Base-by-base conservation (phyloP, 352 stramenopile species). In the Globisporangium okanoganense region DNA sequence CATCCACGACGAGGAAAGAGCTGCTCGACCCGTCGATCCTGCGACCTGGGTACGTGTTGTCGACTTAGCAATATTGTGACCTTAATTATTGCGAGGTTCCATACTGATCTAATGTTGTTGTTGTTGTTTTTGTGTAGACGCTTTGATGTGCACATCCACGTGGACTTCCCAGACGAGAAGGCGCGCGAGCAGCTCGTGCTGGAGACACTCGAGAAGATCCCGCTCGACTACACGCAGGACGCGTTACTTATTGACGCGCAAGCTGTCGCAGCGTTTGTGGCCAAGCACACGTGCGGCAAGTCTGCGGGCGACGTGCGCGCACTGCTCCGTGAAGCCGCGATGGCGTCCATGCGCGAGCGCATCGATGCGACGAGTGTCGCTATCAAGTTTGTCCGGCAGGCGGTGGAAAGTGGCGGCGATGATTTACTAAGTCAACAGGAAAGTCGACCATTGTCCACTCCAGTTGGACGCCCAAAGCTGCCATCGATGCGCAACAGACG, bases 1-100 rank as follows among this genome's bases (percentile, higher is more conserved):
- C 87, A 6, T 92, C 84, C 9, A 96, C 88, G 31, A 88, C 73
- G 13, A 55, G 76, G 24, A 93, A 90, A 44, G 69, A 80, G 29
- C 71, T 81, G 16, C 63, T 97, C n/a, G 88, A 97, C 62, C 82
- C 87, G 57, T 79, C 88, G 3, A 94, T 97, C 50, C 70, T 97
- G 49, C 85, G 88, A 47, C 85, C 88, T 22, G 88, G 88, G 86
- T 92, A 82, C 27, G 69, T 66, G 22, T 27, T 31, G 18, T 24
- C 43, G 8, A 24, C 18, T 51, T 35, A 18, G 38, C 4, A 2
- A 29, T 10, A 25, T n/a, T 18, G 8, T 25, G n/a, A 13, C n/a
- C 36, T 13, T 18, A 10, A 43, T 5, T 14, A 43, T 43, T 43
- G 13, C n/a, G 40, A 45, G 40, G 18, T 3, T 29, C 18, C 24